Evolutionary conservation across 371 early-diverging fungal genomes (phyloP), one percentile per base, ranked within the genome.

Genomic region (Rhizomucor pusillus): DNA sequence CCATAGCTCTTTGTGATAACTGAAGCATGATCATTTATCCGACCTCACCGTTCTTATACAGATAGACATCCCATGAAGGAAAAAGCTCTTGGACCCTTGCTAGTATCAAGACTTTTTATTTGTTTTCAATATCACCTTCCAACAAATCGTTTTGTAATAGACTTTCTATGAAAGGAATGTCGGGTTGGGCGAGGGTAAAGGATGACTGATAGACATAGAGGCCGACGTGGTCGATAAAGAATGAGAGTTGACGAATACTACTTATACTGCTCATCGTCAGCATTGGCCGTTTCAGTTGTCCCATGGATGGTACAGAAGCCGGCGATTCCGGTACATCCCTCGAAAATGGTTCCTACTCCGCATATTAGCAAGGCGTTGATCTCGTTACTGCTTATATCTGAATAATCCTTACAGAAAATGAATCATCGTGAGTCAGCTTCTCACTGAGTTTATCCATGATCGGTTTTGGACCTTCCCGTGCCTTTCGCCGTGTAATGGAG

Each of bases 171-270:
- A 85, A 90, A 22, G 75, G 78, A 20, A 78, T 67, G 60, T 92
- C 93, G 0, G 91, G 91, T 53, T 80, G 75, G 4, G 88, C 82
- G 25, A 86, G 66, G 0, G 78, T 75, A 57, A 84, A 89, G 10
- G 89, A 87, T 11, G 84, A 78, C 55, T 90, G 81, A 63, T 90
- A 90, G 11, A 84, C 84, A 56, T 88, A 85, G 14, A 81, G 73
- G 25, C 87, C 85, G 22, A 90, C 76, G 60, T 85, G 82, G 24
- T 82, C 81, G 41, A 93, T 68, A 73, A 93, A 92, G 55, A 84
- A 85, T 19, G 86, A 80, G 1, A 93, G 76, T 61, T 91, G 87
- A 6, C 75, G 73, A 22, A 88, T 79, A 18, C 80, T 79, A n/a
- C 75, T 56, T 34, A 90, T 86, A 39, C 77, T 76, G 9, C 83